These are phyloP conservation scores for Myriosclerotinia duriaeana DNA, from an alignment of 2,329 filamentous ascomycete species.

Conservation along the genomic window DNA sequence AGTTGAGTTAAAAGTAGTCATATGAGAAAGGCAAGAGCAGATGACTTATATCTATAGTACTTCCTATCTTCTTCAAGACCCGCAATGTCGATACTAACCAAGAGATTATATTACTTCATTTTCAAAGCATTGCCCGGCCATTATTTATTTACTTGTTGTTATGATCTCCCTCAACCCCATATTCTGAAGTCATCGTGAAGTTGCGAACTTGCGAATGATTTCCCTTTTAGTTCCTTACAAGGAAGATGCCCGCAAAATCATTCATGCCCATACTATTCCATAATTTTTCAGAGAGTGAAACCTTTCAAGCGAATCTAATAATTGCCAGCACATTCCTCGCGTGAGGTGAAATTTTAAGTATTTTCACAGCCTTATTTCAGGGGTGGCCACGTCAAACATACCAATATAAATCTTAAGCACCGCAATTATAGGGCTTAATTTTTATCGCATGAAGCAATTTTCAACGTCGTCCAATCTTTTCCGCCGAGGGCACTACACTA, in stretches of 20 bases:
- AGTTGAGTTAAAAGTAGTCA: neutral
- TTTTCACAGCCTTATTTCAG: conserved; percentile 3
- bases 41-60: conserved; percentile 9
- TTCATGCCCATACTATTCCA: conserved; percentile 16
- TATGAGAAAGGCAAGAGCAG: conserved; percentile 7
- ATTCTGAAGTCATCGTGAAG: conserved; percentile 13
- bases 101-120: neutral
- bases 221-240: neutral
- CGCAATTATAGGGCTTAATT: conserved; percentile 14
- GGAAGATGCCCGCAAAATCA: conserved; percentile 4
- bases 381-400: conserved; percentile 13
- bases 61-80: neutral
- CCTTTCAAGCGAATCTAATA: conserved; percentile 2
- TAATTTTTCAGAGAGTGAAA: neutral
- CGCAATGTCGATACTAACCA: neutral
- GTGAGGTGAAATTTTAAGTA: neutral
- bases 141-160: conserved; percentile 8
- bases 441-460: conserved; percentile 8
- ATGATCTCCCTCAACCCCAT: conserved; percentile 5
- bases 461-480: neutral
- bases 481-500: neutral
- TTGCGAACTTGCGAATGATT: conserved; percentile 7
- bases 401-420: neutral
- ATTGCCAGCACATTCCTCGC: conserved; percentile 22
- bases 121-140: conserved; percentile 8